phyloP scores from a whole-genome alignment of 1,284 basidiomycete species.

The Cryptococcus hybrid region DNA sequence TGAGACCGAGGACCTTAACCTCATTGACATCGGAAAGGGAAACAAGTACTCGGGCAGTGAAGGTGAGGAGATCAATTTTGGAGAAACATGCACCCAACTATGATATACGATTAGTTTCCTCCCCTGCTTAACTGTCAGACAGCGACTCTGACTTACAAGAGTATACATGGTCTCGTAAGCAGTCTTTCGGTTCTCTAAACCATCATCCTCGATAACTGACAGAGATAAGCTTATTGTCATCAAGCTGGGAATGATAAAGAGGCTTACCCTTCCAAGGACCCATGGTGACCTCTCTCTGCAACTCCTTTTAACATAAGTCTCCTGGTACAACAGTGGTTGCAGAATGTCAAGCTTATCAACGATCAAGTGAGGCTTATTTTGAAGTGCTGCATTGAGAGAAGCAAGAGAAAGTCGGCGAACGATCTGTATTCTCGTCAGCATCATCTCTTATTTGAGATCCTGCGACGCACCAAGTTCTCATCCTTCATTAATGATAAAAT shows the following conservation, averaged over 20 bases:
- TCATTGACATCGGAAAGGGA: slow-evolving; percentile 91
- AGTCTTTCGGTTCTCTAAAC: slow-evolving; percentile 65
- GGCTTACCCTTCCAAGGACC: slow-evolving; percentile 85
- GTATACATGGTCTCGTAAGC: slow-evolving; percentile 97
- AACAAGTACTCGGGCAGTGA: slow-evolving; percentile 75
- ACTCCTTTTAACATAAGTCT: slow-evolving; percentile 77
- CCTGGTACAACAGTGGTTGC: slow-evolving; percentile 79
- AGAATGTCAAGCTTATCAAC: slow-evolving; percentile 74
- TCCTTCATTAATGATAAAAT: slow-evolving; percentile 87
- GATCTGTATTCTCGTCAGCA: slow-evolving; percentile 55
- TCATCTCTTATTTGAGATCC: background rate
- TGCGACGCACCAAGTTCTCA: slow-evolving; percentile 66
- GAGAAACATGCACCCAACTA: slow-evolving; percentile 65
- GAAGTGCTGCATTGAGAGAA: slow-evolving; percentile 87
- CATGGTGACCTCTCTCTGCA: slow-evolving; percentile 93
- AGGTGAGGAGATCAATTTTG: slow-evolving; percentile 80
- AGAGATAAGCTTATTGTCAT: background rate
- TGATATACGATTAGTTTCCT: background rate
- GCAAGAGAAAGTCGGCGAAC: slow-evolving; percentile 84
- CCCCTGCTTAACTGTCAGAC: too few relatives aligned
- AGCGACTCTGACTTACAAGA: slow-evolving; percentile 57
- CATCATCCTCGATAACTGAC: slow-evolving; percentile 46
- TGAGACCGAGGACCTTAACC: slow-evolving; percentile 93
- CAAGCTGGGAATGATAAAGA: background rate
- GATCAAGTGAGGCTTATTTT: slow-evolving; percentile 89